phyloP scores from a whole-genome alignment of 345 rosid genomes.

The Syzygium oleosum region DNA sequence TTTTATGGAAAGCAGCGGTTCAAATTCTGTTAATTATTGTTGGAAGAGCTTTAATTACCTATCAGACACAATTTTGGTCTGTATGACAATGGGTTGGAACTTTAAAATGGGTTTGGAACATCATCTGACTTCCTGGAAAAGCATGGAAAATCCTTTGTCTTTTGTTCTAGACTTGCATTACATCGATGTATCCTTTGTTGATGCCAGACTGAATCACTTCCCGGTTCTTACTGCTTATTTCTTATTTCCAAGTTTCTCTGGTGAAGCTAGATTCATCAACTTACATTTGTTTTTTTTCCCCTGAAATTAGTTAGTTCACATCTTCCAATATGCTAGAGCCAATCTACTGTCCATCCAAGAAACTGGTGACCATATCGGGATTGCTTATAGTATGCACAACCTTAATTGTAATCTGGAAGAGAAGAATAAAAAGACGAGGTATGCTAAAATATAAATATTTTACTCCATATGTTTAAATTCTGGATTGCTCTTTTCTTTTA shows the following conservation, averaged over 20 bases:
- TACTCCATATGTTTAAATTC: no score
- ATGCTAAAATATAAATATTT: neutral
- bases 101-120: no score
- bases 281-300: no score
- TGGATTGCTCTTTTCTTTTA: neutral
- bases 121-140: no score
- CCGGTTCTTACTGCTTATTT: neutral
- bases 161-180: neutral
- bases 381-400: neutral
- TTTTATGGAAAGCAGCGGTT: no score
- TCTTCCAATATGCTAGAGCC: neutral
- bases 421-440: conserved; percentile 3
- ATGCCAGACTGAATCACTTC: neutral
- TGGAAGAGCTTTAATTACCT: no score
- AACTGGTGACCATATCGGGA: neutral
- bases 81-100: no score
- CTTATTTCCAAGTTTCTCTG: neutral
- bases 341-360: neutral
- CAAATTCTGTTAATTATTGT: no score
- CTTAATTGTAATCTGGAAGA: neutral
- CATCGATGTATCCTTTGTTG: neutral
- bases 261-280: neutral
- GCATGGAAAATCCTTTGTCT: neutral
- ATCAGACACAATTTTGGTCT: no score
- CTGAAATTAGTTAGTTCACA: neutral